Percentiles rank a stretch among this genome's conserved stretches.
Conservation (phyloP, 495 filamentous ascomycete species). For the Beverwykella pulmonaria region DNA sequence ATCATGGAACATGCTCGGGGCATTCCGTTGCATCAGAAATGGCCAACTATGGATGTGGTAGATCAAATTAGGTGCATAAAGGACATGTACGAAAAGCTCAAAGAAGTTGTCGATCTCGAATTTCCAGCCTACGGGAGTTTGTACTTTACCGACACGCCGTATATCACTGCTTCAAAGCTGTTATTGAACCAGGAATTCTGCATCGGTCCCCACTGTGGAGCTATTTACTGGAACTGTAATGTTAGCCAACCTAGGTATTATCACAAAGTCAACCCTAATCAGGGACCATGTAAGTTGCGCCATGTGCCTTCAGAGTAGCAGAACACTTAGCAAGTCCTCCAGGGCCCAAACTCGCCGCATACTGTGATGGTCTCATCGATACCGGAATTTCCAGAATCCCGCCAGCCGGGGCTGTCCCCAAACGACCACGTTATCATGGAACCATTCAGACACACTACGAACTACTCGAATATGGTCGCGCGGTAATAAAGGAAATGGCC, state of each 20-base stretch:
- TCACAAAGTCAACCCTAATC: constrained; percentile 41
- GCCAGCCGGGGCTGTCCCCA: constrained; percentile 6
- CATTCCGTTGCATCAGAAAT: constrained; percentile 46
- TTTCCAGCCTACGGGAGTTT: constrained; percentile 54
- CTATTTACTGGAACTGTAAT: constrained; percentile 49
- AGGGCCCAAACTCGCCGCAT: constrained; percentile 45
- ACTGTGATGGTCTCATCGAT: constrained; percentile 46
- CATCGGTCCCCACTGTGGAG: constrained; percentile 50
- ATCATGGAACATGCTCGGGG: constrained; percentile 51
- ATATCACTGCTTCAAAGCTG: constrained; percentile 40
- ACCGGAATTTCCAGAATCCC: constrained; percentile 47
- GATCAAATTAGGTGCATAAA: constrained; percentile 49
- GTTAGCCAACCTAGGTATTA: constrained; percentile 45
- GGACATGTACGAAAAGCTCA: constrained; percentile 41
- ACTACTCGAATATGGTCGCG: constrained; percentile 42
- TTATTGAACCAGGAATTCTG: constrained; percentile 46
- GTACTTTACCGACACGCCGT: constrained; percentile 23
- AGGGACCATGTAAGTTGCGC: constrained; percentile 47
- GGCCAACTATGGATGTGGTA: constrained; percentile 46
- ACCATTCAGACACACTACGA: constrained; percentile 45
- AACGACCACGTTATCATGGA: constrained; percentile 44
- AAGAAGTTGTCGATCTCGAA: constrained; percentile 46
- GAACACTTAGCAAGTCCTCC: constrained; percentile 20
- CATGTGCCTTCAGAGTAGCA: constrained; percentile 17
- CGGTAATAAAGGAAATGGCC: constrained; percentile 42